Base-by-base conservation (phyloP, 1,284 basidiomycete genomes). In the Agaricales sp. region DNA sequence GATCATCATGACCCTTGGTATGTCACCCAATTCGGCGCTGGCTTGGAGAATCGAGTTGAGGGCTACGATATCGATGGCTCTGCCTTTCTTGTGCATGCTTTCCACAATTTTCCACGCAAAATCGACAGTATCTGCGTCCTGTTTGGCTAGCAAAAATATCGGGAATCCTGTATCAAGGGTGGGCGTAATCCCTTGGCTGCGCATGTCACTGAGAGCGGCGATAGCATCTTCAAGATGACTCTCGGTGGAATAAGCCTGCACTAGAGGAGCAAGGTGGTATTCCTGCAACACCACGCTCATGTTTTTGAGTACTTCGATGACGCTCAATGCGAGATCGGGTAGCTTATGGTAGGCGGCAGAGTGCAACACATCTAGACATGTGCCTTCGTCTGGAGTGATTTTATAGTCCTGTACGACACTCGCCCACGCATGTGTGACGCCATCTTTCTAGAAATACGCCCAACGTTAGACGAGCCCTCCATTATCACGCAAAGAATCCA, bases 1-100 rank as follows among this genome's bases (percentile, higher is more conserved):
- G 4, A 81, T 78, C 3, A 85, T 85, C 45, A 92, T 65, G 0
- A 85, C 87, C 22, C 87, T 82, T 54, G 85, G 82, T 4, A 92
- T 63, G 61, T 92, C 89, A 11, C 72, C 70, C 1, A 81, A 64
- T n/a, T 62, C 57, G 35, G 80, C 67, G 0, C 79, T 74, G 0
- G 86, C 88, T 51, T 73, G 69, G 50, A 92, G 67, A 51, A 92
- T 60, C 23, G 77, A 70, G 58, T 88, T 87, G 52, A 89, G 62
- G 6, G 78, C 74, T 25, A 72, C 64, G 12, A 78, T 58, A 56
- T 87, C 79, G 45, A 92, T 60, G 0, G 57, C 54, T 50, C 71
- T 67, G 12, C 73, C 76, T 24, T 75, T 71, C 41, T 70, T 64
- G 47, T 73, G 69, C 57, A 90, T 65, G 48, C 77, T 69, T 53